These are phyloP conservation scores for Fusarium vanettenii DNA, from an alignment of 2,329 filamentous ascomycete species.

Conservation along the genomic window DNA sequence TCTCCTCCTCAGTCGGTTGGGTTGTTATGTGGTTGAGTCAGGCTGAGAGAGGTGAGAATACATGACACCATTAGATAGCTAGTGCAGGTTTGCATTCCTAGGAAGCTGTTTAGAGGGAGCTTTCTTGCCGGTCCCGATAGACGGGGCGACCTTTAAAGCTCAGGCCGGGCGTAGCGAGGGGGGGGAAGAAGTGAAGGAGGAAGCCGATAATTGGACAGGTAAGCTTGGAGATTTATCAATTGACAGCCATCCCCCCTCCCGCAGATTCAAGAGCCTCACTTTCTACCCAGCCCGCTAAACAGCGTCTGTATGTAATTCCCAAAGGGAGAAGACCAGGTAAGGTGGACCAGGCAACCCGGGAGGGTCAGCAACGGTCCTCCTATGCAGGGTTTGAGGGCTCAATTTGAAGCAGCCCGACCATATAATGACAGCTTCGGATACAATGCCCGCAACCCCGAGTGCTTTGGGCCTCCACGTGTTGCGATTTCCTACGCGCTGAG, in stretches of 20 bases:
- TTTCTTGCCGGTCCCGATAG: not conserved
- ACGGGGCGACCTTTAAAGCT: not conserved
- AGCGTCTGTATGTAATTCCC: not conserved
- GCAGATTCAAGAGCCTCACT: not conserved
- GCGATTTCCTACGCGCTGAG: not conserved
- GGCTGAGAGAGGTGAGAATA: not conserved
- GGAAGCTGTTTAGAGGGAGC: not conserved
- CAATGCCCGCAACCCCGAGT: not conserved
- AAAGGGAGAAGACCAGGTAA: not conserved
- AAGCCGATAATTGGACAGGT: not conserved
- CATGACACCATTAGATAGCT: not conserved
- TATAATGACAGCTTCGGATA: not conserved
- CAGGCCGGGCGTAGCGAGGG: not conserved
- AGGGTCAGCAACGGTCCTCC: not conserved
- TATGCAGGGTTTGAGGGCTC: not conserved
- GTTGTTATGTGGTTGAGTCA: not conserved
- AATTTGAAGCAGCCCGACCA: not conserved
- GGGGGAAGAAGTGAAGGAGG: not conserved
- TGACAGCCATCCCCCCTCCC: not conserved
- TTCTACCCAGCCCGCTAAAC: not conserved
- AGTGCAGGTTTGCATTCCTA: not conserved
- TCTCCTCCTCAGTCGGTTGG: not conserved
- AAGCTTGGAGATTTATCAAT: not conserved
- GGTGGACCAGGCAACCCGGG: not conserved
- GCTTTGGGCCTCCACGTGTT: not conserved